A percentile compares a stretch with the other conserved stretches of the same genome.
phyloP scores from a whole-genome alignment of 2,329 filamentous ascomycete genomes.

The Colletotrichum orchidophilum region DNA sequence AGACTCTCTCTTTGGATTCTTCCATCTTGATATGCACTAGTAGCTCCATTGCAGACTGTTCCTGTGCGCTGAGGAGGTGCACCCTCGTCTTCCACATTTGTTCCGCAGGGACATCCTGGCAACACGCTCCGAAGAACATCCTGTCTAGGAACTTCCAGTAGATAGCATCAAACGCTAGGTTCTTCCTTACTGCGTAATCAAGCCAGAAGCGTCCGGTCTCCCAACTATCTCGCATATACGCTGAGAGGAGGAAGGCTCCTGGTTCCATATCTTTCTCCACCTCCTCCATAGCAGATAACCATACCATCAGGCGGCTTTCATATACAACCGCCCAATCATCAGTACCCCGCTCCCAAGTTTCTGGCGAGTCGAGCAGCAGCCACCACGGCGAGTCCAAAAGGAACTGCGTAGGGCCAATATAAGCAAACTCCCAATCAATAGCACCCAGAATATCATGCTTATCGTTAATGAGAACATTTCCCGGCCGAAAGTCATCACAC shows the following conservation, averaged over 20 bases:
- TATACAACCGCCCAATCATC: conserved; percentile 44
- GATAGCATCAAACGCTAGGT: conserved; percentile 49
- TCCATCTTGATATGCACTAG: conserved; percentile 39
- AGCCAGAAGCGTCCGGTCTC: conserved; percentile 44
- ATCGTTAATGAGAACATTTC: conserved; percentile 43
- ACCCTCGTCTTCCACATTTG: conserved; percentile 37
- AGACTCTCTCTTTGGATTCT: conserved; percentile 21
- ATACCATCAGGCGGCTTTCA: conserved; percentile 44
- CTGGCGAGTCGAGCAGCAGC: conserved; percentile 45
- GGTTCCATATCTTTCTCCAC: conserved; percentile 37
- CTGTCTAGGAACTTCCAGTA: conserved; percentile 49
- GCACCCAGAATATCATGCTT: conserved; percentile 42
- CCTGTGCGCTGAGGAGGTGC: conserved; percentile 35
- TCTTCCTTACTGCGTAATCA: conserved; percentile 47
- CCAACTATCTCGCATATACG: conserved; percentile 49
- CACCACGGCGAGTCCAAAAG: conserved; percentile 49
- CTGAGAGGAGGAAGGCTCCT: conserved; percentile 39
- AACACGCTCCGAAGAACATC: conserved; percentile 42
- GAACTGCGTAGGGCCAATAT: conserved; percentile 36
- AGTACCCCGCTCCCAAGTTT: conserved; percentile 44
- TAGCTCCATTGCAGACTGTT: conserved; percentile 37
- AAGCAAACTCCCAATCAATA: conserved; percentile 28
- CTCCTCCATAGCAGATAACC: conserved; percentile 42
- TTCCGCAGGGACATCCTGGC: no score
- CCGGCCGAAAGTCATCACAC: conserved; percentile 44